Percentiles rank a stretch among this genome's conserved stretches.
phyloP scores from a whole-genome alignment of 306 rosid genomes.

The Cajanus cajan region DNA sequence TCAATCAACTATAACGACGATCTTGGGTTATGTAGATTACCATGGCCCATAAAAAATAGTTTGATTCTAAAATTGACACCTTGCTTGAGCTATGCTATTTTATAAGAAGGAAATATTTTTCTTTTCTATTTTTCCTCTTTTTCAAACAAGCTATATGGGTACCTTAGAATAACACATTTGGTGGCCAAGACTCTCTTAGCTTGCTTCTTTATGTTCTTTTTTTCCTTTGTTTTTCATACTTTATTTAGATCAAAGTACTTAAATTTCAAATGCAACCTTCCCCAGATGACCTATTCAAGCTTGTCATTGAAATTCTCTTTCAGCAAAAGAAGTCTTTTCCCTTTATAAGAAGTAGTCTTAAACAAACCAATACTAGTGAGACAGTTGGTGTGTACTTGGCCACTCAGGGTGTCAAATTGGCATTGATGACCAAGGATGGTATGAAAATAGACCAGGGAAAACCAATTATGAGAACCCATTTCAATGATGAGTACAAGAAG shows the following conservation, averaged over 20 bases:
- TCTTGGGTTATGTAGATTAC: not conserved
- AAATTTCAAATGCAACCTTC: conserved; percentile 39
- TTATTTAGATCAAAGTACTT: conserved; percentile 18
- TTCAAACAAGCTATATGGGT: not conserved
- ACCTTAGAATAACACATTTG: conserved; percentile 26
- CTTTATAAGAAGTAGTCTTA: conserved; percentile 1
- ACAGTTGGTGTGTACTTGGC: conserved; percentile 12
- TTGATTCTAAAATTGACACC: not conserved
- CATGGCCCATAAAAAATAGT: not conserved
- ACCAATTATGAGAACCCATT: conserved; percentile 1
- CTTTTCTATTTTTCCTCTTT: not conserved
- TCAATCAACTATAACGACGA: not conserved
- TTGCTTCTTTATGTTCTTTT: not conserved
- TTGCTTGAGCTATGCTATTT: not conserved
- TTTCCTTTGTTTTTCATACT: not conserved
- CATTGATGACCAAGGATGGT: not conserved
- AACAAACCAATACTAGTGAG: conserved; percentile 26
- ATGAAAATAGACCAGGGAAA: not conserved
- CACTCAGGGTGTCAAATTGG: not conserved
- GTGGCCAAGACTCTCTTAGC: conserved; percentile 23
- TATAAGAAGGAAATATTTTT: not conserved
- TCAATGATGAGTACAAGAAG: conserved; percentile 1
- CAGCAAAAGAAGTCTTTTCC: not conserved
- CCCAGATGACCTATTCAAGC: conserved; percentile 20
- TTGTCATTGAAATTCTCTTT: conserved; percentile 28